Conservation (phyloP, 805 yeast genomes). For the Priceomyces haplophilus region DNA sequence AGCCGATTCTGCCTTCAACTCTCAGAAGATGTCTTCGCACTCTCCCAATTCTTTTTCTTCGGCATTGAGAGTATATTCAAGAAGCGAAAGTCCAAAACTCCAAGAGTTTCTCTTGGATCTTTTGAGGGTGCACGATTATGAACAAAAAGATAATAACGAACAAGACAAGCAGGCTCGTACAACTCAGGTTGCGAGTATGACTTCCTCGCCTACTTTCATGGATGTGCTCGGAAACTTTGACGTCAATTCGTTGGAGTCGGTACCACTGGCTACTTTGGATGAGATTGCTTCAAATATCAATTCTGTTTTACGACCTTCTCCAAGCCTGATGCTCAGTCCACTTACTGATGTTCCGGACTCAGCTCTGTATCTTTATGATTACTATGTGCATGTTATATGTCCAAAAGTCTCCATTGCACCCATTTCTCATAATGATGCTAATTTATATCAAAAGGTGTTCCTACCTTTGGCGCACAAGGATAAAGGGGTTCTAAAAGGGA, state of each 20-base stretch:
- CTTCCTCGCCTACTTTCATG: constrained; percentile 1
- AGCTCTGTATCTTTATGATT: constrained; percentile 43
- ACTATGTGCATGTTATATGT: constrained; percentile 46
- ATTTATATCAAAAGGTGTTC: constrained; percentile 50
- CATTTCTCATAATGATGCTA: constrained; percentile 39
- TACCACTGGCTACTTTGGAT: not conserved
- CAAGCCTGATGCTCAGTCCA: constrained; percentile 19
- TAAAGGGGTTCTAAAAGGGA: constrained; percentile 48
- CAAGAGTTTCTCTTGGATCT: not conserved
- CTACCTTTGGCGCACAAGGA: constrained; percentile 55
- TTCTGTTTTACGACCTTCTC: constrained; percentile 24
- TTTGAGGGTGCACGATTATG: not conserved
- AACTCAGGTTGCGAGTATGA: not conserved
- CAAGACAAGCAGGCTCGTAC: not conserved
- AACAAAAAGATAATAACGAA: not conserved
- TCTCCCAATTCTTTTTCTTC: no score
- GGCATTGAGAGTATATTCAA: no score
- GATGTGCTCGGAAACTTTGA: constrained; percentile 1
- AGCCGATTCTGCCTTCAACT: no score
- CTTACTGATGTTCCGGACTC: constrained; percentile 29
- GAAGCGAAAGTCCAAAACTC: not conserved
- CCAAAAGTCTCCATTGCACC: constrained; percentile 48
- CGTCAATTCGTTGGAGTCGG: not conserved
- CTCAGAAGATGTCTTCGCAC: not conserved
- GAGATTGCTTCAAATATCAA: constrained; percentile 15